These are phyloP conservation scores for Vicia sativa DNA, from an alignment of 306 rosid species.

Conservation along the genomic window DNA sequence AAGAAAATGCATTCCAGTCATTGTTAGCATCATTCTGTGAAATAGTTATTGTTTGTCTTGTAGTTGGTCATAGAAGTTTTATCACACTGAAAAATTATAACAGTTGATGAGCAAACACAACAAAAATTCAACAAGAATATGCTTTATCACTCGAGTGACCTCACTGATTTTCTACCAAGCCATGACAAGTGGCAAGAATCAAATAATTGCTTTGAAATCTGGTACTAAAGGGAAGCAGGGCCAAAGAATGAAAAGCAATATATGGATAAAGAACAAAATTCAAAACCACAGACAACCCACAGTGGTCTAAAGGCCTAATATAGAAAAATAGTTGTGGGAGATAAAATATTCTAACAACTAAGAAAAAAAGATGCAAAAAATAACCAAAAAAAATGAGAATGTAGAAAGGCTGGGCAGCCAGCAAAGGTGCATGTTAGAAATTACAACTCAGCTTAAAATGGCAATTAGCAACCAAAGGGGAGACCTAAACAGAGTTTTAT, in stretches of 20 bases:
- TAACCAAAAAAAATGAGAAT: background rate
- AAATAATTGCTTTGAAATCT: conserved; percentile 2
- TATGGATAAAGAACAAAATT: background rate
- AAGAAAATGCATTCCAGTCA: conserved; percentile 18
- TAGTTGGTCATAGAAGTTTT: conserved; percentile 17
- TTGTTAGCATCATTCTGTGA: conserved; percentile 19
- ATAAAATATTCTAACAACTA: background rate
- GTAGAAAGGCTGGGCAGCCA: conserved; percentile 10
- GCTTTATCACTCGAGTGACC: conserved; percentile 9
- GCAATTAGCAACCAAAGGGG: conserved; percentile 24
- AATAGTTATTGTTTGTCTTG: conserved; percentile 18
- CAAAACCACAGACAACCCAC: conserved; percentile 13
- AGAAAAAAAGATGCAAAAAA: background rate
- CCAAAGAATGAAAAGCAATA: background rate
- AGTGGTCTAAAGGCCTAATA: background rate
- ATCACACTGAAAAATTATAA: conserved; percentile 12
- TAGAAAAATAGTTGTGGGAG: background rate
- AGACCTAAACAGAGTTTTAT: conserved; percentile 1
- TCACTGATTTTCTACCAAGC: conserved; percentile 27
- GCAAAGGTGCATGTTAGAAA: background rate
- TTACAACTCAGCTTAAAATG: conserved; percentile 21
- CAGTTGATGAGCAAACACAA: conserved; percentile 28
- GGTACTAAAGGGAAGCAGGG: conserved; percentile 13
- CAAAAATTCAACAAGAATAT: conserved; percentile 10
- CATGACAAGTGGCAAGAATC: conserved; percentile 9